These are phyloP conservation scores for Fusarium guadeloupense DNA, from an alignment of 2,329 filamentous ascomycete genomes.

Conservation along the genomic window DNA sequence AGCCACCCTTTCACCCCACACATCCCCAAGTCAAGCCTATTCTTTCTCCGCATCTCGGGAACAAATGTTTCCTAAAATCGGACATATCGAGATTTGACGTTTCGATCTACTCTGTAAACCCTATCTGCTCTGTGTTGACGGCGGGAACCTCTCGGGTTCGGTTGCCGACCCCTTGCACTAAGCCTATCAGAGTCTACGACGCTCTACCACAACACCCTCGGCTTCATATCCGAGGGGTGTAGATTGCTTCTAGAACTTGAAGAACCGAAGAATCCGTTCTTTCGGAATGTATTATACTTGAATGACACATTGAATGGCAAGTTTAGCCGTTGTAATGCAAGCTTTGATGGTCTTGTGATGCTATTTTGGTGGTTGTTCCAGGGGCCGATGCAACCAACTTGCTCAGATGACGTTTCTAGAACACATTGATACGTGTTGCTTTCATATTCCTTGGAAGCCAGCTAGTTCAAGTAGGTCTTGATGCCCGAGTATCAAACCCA, in stretches of 20 bases:
- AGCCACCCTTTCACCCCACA: not conserved
- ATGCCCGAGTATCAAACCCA: not conserved
- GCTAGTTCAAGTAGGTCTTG: not conserved
- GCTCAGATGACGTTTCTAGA: not conserved
- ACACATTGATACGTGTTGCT: not conserved
- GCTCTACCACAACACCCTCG: conserved; percentile 6
- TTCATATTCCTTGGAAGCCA: not conserved
- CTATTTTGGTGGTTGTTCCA: not conserved
- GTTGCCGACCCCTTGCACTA: conserved; percentile 1
- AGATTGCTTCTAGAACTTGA: not conserved
- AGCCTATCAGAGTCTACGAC: not conserved
- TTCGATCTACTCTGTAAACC: not conserved
- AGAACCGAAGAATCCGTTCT: not conserved
- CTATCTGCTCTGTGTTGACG: not conserved
- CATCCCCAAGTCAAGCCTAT: not conserved
- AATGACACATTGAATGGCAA: not conserved
- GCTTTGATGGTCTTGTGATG: not conserved
- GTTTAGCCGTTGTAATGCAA: not conserved
- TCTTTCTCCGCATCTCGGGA: not conserved
- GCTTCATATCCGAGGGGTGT: not conserved
- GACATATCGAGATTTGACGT: not conserved
- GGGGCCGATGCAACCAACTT: not conserved
- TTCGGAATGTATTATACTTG: not conserved
- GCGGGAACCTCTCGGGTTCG: not conserved
- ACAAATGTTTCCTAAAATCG: not conserved